These are phyloP conservation scores for Groenewaldozyma auringiensis DNA, from an alignment of 1,139 yeast genomes.

Conservation along the genomic window DNA sequence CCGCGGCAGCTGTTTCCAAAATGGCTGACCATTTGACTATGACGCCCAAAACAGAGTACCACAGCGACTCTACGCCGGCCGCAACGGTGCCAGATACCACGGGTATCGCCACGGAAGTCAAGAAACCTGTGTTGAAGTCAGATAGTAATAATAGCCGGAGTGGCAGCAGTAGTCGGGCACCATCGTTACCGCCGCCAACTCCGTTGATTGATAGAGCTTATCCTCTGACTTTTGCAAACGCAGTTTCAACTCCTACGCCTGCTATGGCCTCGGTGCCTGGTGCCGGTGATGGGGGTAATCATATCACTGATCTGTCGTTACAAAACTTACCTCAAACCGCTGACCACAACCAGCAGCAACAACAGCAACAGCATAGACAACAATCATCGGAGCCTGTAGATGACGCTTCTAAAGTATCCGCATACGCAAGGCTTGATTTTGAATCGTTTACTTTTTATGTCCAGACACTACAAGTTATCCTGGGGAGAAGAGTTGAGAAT, in stretches of 20 bases:
- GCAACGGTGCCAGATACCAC: not conserved
- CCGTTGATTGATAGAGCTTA: constrained; percentile 13
- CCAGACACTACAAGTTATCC: constrained; percentile 85
- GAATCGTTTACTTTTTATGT: constrained; percentile 90
- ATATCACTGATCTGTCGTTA: not conserved
- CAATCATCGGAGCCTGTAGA: constrained; percentile 12
- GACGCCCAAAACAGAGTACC: not conserved
- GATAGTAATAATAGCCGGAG: not conserved
- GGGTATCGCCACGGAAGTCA: constrained; percentile 11
- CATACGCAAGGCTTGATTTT: constrained; percentile 90
- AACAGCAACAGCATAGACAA: constrained; percentile 4
- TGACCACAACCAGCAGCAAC: constrained; percentile 6
- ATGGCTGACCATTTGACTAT: not conserved
- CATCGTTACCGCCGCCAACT: constrained; percentile 13
- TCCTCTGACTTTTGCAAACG: constrained; percentile 18
- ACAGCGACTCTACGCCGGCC: not conserved
- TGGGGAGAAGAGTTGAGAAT: constrained; percentile 83
- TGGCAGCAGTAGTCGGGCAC: constrained; percentile 8
- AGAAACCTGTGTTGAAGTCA: constrained; percentile 10
- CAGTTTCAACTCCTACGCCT: constrained; percentile 7
- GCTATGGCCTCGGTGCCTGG: not conserved
- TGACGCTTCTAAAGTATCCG: constrained; percentile 56
- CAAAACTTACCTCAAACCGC: constrained; percentile 8
- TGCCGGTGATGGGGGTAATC: not conserved
- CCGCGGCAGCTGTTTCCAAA: no score